Base-by-base conservation (phyloP, 2,329 filamentous ascomycete species). In the Bipolaris victoriae region DNA sequence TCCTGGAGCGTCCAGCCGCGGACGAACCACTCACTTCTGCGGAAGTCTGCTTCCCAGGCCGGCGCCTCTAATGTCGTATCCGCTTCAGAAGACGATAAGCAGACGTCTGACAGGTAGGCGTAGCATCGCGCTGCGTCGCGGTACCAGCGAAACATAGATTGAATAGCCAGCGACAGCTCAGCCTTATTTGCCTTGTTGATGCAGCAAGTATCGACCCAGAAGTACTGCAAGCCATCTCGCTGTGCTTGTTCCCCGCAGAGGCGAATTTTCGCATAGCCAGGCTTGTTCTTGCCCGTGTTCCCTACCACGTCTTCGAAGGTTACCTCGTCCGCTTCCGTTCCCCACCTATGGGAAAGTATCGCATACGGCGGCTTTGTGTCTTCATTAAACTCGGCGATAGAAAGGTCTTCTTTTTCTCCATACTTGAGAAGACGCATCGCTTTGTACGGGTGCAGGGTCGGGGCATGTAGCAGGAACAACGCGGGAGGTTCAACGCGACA, bases 331-430 rank as follows among this genome's bases (percentile, higher is more conserved):
- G 40, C 49, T 16, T 69, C 61, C 3, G 61, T 56, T 49, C 49
- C 50, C 70, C 70, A 74, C 3, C 11, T 31, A 61, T 71, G 57
- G 68, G 72, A 74, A 70, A 29, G 67, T 68, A 58, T 75, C 69
- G 48, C 48, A 36, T 56, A 56, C 4, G 26, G 20, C 15, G 50
- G 57, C 49, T 15, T 61, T 33, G 15, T 39, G 24, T 29, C 41
- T 4, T 45, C 44, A 16, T 46, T 4, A n/a, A 50, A 54, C 6
- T 48, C 16, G 22, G 37, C 44, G 16, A 61, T 60, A n/a, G 35
- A 44, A 33, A 57, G 48, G 7, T 43, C 26, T 31, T 51, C 60
- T 33, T 56, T 24, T 41, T 47, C 58, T 46, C 39, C 41, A 29
- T 57, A 36, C 40, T 49, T 48, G n/a, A 64, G 52, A 48, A 64